phyloP scores from a whole-genome alignment of 1,139 yeast genomes.

The Protomyces arabidopsidicola region DNA sequence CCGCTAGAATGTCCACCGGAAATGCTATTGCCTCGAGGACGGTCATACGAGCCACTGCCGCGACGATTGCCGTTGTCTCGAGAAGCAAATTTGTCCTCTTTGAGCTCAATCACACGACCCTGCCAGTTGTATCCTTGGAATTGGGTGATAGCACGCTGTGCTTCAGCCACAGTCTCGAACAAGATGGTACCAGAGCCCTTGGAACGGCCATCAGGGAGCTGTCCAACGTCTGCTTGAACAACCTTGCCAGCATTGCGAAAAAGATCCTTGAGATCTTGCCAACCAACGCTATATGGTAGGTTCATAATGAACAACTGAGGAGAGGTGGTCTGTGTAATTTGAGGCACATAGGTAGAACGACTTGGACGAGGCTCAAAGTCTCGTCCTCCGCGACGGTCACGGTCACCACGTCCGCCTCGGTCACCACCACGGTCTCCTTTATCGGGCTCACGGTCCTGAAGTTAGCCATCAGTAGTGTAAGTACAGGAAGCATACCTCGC shows the following conservation, averaged over 20 bases:
- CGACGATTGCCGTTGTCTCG: constrained; percentile 31
- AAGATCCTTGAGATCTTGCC: constrained; percentile 83
- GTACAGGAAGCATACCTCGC: constrained; percentile 56
- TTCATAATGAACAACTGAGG: constrained; percentile 30
- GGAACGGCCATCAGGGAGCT: constrained; percentile 68
- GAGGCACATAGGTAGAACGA: constrained; percentile 3
- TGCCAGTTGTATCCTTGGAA: constrained; percentile 91
- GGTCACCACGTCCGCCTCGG: constrained; percentile 11
- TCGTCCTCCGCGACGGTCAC: constrained; percentile 22
- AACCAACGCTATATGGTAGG: constrained; percentile 69
- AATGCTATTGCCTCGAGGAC: constrained; percentile 8
- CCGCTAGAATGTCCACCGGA: constrained; percentile 20
- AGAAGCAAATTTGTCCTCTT: constrained; percentile 33
- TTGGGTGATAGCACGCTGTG: constrained; percentile 81
- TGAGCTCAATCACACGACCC: constrained; percentile 80
- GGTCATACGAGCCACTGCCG: constrained; percentile 30
- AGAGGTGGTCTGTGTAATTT: constrained; percentile 21
- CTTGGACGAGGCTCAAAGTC: constrained; percentile 10
- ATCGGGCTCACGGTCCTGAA: constrained; percentile 43
- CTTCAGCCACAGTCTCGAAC: constrained; percentile 80
- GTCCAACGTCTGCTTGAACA: constrained; percentile 71
- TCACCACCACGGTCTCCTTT: constrained; percentile 31
- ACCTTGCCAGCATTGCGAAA: constrained; percentile 75
- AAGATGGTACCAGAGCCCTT: constrained; percentile 87
- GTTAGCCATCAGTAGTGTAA: background rate